phyloP scores from a whole-genome alignment of 108 stramenopile genomes.

The Schizochytrium sp. region DNA sequence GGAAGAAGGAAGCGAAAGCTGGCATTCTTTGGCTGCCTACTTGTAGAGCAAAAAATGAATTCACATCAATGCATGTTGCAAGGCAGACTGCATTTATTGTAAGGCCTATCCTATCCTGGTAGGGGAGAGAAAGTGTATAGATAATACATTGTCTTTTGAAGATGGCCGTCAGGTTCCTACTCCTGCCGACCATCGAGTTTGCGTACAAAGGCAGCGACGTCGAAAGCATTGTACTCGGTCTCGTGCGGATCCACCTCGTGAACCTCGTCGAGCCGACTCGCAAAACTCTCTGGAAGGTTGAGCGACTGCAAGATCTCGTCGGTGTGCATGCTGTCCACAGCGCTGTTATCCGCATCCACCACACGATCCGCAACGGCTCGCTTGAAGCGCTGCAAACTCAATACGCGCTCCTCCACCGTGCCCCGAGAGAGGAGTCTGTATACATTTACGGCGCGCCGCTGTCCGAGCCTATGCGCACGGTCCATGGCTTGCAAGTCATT shows the following conservation, averaged over 20 bases:
- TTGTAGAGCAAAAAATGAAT: no score
- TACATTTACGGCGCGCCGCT: slow-evolving; percentile 47
- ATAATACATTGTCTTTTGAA: not conserved
- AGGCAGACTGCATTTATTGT: no score
- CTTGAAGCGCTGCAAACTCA: not conserved
- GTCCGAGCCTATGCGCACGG: slow-evolving; percentile 57
- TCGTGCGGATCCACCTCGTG: not conserved
- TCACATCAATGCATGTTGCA: no score
- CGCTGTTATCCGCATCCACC: not conserved
- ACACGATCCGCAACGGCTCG: not conserved
- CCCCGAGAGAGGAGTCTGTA: slow-evolving; percentile 14
- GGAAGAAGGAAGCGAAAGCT: no score
- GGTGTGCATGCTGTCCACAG: not conserved
- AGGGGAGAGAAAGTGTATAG: not conserved
- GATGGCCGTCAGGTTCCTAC: not conserved
- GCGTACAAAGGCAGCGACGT: not conserved
- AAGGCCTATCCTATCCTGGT: no score
- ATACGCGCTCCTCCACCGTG: slow-evolving; percentile 6
- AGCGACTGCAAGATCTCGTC: not conserved
- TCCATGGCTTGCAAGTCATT: slow-evolving; percentile 92
- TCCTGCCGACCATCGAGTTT: not conserved
- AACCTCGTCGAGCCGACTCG: not conserved
- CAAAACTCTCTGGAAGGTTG: not conserved
- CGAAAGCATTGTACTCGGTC: not conserved
- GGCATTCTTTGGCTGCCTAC: no score